Percentiles rank a stretch among this genome's conserved stretches.
Conservation (phyloP, 345 rosid genomes). For the Camelina sativa region DNA sequence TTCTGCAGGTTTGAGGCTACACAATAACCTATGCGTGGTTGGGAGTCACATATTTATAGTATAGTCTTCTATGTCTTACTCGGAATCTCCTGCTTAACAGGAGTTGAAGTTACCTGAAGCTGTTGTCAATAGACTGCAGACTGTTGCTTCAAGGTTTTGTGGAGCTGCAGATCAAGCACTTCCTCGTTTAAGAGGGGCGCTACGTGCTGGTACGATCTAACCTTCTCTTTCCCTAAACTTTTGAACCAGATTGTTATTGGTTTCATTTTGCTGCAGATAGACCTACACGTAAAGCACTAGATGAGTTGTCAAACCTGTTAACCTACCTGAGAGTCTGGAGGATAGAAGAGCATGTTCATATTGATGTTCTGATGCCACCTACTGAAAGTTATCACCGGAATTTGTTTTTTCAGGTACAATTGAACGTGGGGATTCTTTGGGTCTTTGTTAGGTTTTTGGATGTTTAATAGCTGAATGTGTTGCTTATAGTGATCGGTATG, state of each 20-base stretch:
- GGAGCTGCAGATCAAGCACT: constrained; percentile 91
- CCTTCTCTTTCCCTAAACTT: background rate
- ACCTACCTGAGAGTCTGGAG: constrained; percentile 84
- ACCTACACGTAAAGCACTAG: constrained; percentile 77
- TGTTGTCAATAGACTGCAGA: constrained; percentile 89
- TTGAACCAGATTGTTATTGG: constrained; percentile 12
- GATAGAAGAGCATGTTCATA: constrained; percentile 71
- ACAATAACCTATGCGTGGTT: constrained; percentile 25
- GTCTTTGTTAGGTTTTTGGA: constrained; percentile 17
- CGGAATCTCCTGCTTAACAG: constrained; percentile 53
- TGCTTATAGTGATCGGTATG: constrained; percentile 15
- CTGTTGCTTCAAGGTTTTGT: constrained; percentile 91
- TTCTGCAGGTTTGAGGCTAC: constrained; percentile 74
- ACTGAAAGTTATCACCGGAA: constrained; percentile 81
- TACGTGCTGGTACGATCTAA: constrained; percentile 69
- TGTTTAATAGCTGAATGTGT: background rate
- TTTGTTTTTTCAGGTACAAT: constrained; percentile 81
- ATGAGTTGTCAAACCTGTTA: constrained; percentile 79
- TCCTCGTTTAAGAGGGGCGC: constrained; percentile 94
- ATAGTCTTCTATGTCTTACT: constrained; percentile 28
- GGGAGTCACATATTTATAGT: constrained; percentile 9
- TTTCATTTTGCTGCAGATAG: constrained; percentile 63
- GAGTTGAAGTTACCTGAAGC: constrained; percentile 89
- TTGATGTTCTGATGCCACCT: constrained; percentile 91
- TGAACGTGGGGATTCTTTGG: constrained; percentile 13